These are phyloP conservation scores for Penicillium sp. DNA, from an alignment of 2,329 filamentous ascomycete genomes.

Conservation along the genomic window DNA sequence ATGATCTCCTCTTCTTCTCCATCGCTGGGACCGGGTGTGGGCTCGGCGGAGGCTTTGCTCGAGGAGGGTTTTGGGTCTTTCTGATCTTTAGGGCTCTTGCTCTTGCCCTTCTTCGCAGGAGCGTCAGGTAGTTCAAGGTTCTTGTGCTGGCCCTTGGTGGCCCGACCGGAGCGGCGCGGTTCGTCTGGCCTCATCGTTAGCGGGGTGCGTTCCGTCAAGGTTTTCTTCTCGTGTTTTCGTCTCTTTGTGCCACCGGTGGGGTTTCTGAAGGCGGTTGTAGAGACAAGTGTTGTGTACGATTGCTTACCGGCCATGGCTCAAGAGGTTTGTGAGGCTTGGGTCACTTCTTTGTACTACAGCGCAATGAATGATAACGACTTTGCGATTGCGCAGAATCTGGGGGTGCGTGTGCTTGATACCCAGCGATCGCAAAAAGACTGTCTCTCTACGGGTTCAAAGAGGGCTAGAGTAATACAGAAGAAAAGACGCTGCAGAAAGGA, in stretches of 20 bases:
- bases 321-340: conserved; percentile 22
- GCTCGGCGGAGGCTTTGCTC: conserved; percentile 50
- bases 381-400: conserved; percentile 21
- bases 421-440: conserved; percentile 27
- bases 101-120: conserved; percentile 48
- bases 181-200: conserved; percentile 61
- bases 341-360: conserved; percentile 42
- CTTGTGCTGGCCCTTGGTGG: conserved; percentile 97
- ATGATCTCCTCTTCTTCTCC: conserved; percentile 75
- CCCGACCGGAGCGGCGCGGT: conserved; percentile 89
- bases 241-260: conserved; percentile 1
- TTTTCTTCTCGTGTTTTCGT: background rate
- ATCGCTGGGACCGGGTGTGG: conserved; percentile 47
- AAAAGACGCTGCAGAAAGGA: conserved; percentile 33
- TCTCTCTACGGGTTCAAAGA: conserved; percentile 44
- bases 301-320: conserved; percentile 65
- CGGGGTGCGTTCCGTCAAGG: conserved; percentile 18
- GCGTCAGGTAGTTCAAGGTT: conserved; percentile 73
- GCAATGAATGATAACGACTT: conserved; percentile 26
- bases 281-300: conserved; percentile 31
- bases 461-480: conserved; percentile 45
- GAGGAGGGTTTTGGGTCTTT: conserved; percentile 40
- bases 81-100: conserved; percentile 42
- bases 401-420: conserved; percentile 23
- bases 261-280: conserved; percentile 3